Conservation (phyloP, 1,284 basidiomycete species). For the Hemileia vastatrix region DNA sequence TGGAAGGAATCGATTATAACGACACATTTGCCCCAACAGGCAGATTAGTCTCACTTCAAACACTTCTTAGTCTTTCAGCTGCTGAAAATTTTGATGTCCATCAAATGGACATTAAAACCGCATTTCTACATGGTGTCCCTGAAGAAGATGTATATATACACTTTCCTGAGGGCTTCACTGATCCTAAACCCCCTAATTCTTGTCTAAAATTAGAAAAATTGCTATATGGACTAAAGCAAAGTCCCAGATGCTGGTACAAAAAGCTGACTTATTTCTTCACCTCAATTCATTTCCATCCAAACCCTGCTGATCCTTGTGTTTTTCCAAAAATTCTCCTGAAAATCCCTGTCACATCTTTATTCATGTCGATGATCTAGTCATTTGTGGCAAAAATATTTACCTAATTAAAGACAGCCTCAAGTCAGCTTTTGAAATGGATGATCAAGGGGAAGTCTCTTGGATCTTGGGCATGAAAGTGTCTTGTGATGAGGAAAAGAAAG, state of each 20-base stretch:
- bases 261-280: background rate
- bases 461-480: background rate
- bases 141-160: background rate
- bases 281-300: background rate
- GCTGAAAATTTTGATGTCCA: background rate
- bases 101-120: background rate
- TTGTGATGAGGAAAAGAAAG: no score
- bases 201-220: background rate
- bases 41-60: background rate
- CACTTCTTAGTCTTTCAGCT: background rate
- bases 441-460: background rate
- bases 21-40: slow-evolving; percentile 1
- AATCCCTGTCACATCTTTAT: background rate
- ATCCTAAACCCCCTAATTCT: background rate
- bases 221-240: background rate
- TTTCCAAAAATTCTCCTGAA: background rate
- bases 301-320: background rate
- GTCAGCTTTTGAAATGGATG: background rate
- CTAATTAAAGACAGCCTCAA: background rate
- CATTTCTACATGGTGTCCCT: background rate
- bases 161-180: background rate
- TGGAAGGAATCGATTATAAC: slow-evolving; percentile 2
- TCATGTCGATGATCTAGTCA: background rate
- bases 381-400: background rate
- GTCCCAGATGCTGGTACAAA: background rate